Conservation (phyloP, 2,329 filamentous ascomycete genomes). For the Neofusicoccum sp. region DNA sequence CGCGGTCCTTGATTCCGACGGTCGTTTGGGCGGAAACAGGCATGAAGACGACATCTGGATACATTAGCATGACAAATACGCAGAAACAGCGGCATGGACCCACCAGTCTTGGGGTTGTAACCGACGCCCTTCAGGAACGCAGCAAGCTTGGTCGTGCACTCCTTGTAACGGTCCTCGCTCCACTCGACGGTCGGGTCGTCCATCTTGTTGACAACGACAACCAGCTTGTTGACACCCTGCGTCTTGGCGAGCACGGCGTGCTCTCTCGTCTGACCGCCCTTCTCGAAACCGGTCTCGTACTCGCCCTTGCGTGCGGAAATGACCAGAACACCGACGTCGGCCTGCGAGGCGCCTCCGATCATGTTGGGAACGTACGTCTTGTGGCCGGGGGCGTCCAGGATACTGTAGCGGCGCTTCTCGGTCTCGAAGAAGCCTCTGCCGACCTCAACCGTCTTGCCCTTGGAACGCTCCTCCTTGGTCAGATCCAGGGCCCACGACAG, state of each 20-base stretch:
- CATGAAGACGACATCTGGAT: constrained; percentile 88
- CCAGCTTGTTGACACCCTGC: constrained; percentile 93
- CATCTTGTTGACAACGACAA: constrained; percentile 99
- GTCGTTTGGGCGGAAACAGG: constrained; percentile 89
- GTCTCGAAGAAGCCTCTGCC: constrained; percentile 96
- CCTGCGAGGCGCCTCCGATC: constrained; percentile 79
- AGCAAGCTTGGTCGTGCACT: constrained; percentile 85
- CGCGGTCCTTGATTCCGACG: constrained; percentile 81
- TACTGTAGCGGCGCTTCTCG: constrained; percentile 92
- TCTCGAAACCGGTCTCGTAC: constrained; percentile 97
- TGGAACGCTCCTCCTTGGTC: constrained; percentile 91
- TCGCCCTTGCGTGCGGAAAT: constrained; percentile 97
- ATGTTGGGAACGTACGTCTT: constrained; percentile 98
- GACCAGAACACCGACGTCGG: constrained; percentile 77
- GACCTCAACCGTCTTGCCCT: constrained; percentile 98
- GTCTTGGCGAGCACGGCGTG: constrained; percentile 98
- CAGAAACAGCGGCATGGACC: not conserved
- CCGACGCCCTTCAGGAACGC: constrained; percentile 89
- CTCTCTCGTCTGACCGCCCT: constrained; percentile 94
- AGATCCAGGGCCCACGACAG: constrained; percentile 97
- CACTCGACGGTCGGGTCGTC: constrained; percentile 95
- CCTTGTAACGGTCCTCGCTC: constrained; percentile 88
- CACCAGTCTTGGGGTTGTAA: constrained; percentile 79
- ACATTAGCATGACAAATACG: not conserved
- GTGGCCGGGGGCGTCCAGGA: constrained; percentile 94